phyloP scores from a whole-genome alignment of 352 stramenopile genomes.

The Elongisporangium undulatum region DNA sequence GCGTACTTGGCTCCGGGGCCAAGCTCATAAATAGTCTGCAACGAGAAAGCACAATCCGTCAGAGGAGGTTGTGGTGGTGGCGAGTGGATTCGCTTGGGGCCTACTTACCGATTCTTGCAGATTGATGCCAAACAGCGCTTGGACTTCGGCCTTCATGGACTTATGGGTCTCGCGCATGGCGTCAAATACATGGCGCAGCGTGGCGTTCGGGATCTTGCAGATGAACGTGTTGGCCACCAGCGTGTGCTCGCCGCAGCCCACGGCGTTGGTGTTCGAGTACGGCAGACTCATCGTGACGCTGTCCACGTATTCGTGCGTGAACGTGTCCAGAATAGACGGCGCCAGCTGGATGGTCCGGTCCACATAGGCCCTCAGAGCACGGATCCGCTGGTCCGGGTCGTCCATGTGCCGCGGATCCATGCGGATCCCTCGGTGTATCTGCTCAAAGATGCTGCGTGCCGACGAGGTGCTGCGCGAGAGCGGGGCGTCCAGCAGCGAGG shows the following conservation, averaged over 20 bases:
- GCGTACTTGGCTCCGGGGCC: slow-evolving; percentile 28
- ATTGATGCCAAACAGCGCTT: slow-evolving; percentile 29
- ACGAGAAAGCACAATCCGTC: slow-evolving; percentile 1
- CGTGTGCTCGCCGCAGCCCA: slow-evolving; percentile 17
- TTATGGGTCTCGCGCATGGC: slow-evolving; percentile 27
- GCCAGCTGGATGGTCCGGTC: slow-evolving; percentile 22
- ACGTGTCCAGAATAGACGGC: slow-evolving; percentile 25
- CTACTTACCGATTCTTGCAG: slow-evolving; percentile 31
- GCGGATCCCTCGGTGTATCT: not conserved
- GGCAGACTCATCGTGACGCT: slow-evolving; percentile 26
- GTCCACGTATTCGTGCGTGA: slow-evolving; percentile 29
- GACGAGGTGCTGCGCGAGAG: slow-evolving; percentile 14
- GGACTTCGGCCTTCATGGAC: slow-evolving; percentile 25
- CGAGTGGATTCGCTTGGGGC: slow-evolving; percentile 6
- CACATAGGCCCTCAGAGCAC: slow-evolving; percentile 4
- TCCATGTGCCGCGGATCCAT: not conserved
- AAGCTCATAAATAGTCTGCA: slow-evolving; percentile 24
- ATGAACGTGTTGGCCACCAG: slow-evolving; percentile 53
- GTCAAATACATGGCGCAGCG: slow-evolving; percentile 29
- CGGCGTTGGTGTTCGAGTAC: slow-evolving; percentile 32
- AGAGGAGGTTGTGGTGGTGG: not conserved
- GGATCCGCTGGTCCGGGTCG: not conserved
- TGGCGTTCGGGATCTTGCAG: slow-evolving; percentile 37
- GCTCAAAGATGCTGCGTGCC: not conserved
- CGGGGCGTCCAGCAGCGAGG: slow-evolving; percentile 37